These are phyloP conservation scores for Starmerella vaccinii DNA, from an alignment of 805 yeast species.

Conservation along the genomic window DNA sequence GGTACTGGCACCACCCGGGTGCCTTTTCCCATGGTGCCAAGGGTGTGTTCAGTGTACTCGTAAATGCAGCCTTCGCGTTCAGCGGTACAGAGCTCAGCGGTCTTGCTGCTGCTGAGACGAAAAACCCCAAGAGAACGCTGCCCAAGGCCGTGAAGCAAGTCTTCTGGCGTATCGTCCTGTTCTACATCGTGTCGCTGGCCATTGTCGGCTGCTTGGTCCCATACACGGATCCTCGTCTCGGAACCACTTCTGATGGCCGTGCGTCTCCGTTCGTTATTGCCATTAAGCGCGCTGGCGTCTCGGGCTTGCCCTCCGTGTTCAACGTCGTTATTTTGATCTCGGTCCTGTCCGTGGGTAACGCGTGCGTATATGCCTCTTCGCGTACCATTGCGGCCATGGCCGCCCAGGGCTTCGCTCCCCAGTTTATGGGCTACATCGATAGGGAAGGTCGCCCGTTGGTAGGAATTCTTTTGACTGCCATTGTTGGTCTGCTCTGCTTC, in stretches of 20 bases:
- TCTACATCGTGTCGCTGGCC: constrained; percentile 52
- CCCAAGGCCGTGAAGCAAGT: constrained; percentile 74
- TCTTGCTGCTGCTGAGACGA: constrained; percentile 67
- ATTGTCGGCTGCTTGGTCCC: constrained; percentile 66
- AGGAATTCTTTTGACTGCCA: constrained; percentile 42
- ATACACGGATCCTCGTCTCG: constrained; percentile 42
- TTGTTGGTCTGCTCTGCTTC: constrained; percentile 50
- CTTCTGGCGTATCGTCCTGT: constrained; percentile 67
- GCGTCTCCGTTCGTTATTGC: constrained; percentile 72
- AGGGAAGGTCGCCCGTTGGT: constrained; percentile 67
- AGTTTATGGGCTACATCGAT: constrained; percentile 56
- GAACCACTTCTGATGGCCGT: constrained; percentile 45
- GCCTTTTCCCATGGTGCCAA: constrained; percentile 57
- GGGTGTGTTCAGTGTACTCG: constrained; percentile 63
- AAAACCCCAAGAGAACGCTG: constrained; percentile 52
- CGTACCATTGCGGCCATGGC: constrained; percentile 61
- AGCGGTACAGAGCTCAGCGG: constrained; percentile 68
- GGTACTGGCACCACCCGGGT: constrained; percentile 54
- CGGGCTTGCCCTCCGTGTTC: constrained; percentile 57
- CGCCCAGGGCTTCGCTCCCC: constrained; percentile 55
- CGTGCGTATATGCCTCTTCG: constrained; percentile 60
- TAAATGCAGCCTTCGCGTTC: constrained; percentile 67
- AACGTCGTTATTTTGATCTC: constrained; percentile 62
- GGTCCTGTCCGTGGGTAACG: constrained; percentile 62
- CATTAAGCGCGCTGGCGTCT: constrained; percentile 53